Conservation (phyloP, 2,329 filamentous ascomycete genomes). For the Aspergillus versicolor region DNA sequence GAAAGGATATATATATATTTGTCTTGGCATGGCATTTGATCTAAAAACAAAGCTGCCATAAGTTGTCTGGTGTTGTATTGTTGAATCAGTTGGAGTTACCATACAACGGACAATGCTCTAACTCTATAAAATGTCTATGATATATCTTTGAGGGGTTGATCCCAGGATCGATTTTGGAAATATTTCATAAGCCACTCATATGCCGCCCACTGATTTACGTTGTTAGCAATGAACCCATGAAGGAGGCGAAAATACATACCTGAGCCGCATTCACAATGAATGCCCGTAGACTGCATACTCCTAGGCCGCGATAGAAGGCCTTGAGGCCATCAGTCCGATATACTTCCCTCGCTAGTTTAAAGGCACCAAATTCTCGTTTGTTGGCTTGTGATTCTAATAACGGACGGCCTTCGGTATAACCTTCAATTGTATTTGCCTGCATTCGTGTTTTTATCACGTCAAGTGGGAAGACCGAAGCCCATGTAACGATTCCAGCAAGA, state of each 20-base stretch:
- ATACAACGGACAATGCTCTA: neutral
- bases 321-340: constrained; percentile 63
- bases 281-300: constrained; percentile 78
- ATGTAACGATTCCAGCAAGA: constrained; percentile 81
- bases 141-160: constrained; percentile 5
- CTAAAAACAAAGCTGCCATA: neutral
- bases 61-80: neutral
- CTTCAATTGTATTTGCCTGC: constrained; percentile 64
- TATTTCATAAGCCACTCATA: constrained; percentile 82
- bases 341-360: constrained; percentile 64
- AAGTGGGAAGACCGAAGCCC: constrained; percentile 86
- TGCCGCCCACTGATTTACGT: constrained; percentile 68
- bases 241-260: constrained; percentile 33
- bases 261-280: constrained; percentile 92
- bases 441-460: constrained; percentile 91
- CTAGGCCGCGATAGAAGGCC: constrained; percentile 72
- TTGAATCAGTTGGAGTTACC: neutral
- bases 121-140: neutral
- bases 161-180: constrained; percentile 25
- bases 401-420: constrained; percentile 23
- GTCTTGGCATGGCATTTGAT: neutral
- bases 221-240: constrained; percentile 7
- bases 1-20: neutral
- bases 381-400: constrained; percentile 20
- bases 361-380: constrained; percentile 48